Conservation (phyloP, 2,329 filamentous ascomycete species). For the Penicillium corylophilum region DNA sequence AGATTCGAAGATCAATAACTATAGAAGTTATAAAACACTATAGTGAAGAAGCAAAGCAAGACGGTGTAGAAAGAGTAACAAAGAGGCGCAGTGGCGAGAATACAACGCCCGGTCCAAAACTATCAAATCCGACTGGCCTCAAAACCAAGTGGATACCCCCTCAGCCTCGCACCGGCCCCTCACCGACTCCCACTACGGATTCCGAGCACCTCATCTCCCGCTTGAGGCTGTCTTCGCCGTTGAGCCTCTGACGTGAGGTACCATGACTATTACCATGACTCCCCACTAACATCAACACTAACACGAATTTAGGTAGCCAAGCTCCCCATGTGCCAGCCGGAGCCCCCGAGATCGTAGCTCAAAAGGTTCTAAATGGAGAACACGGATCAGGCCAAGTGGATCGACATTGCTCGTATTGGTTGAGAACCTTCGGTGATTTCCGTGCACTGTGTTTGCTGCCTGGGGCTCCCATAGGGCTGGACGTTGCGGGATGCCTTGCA, state of each 20-base stretch:
- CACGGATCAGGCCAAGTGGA: background rate
- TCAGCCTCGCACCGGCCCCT: conserved; percentile 14
- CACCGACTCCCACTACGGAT: conserved; percentile 17
- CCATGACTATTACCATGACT: background rate
- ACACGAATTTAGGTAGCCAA: background rate
- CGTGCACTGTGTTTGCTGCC: conserved; percentile 14
- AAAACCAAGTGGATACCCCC: background rate
- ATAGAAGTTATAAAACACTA: background rate
- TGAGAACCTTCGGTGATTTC: conserved; percentile 17
- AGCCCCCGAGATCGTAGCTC: background rate
- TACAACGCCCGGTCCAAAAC: conserved; percentile 6
- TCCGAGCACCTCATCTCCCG: background rate
- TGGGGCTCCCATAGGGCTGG: conserved; percentile 22
- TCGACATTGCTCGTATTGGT: conserved; percentile 6
- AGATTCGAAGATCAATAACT: background rate
- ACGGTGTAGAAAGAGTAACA: conserved; percentile 2
- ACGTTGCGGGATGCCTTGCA: conserved; percentile 17
- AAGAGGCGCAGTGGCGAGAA: conserved; percentile 4
- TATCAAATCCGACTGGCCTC: background rate
- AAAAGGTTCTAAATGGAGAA: background rate
- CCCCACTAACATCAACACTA: background rate
- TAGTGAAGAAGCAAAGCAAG: background rate
- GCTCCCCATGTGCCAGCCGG: background rate
- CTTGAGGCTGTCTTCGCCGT: conserved; percentile 1
- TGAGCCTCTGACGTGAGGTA: background rate